Evolutionary conservation across 345 rosid genomes (phyloP).

Genomic region (Lagerstroemia speciosa): DNA sequence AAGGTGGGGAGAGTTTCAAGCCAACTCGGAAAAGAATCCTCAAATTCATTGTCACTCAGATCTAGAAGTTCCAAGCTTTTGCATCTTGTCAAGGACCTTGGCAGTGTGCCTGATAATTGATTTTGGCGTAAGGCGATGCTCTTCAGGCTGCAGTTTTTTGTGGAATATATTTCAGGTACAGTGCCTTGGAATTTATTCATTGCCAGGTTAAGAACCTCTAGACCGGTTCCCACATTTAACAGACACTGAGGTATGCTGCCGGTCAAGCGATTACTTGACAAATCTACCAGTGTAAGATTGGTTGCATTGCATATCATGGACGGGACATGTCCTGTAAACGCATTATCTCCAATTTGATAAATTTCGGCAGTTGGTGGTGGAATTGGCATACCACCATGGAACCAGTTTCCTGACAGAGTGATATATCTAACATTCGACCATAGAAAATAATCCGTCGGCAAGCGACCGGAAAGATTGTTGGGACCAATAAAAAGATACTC

Average conservation of each 20-base stretch:
- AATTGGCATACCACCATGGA: slow-evolving; percentile 3
- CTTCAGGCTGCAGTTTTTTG: not conserved
- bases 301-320: not conserved
- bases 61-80: slow-evolving; percentile 16
- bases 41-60: slow-evolving; percentile 19
- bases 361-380: not conserved
- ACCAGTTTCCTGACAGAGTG: slow-evolving; percentile 12
- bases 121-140: slow-evolving; percentile 17
- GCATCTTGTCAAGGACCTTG: slow-evolving; percentile 16
- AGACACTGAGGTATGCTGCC: slow-evolving; percentile 4
- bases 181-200: slow-evolving; percentile 16
- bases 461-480: slow-evolving; percentile 5
- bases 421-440: not conserved
- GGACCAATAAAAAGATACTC: not conserved
- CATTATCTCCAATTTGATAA: not conserved
- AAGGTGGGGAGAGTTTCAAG: slow-evolving; percentile 14
- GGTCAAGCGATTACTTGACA: slow-evolving; percentile 3
- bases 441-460: not conserved
- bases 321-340: not conserved
- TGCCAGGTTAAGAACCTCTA: slow-evolving; percentile 8
- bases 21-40: slow-evolving; percentile 22
- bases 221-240: not conserved
- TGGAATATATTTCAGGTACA: slow-evolving; percentile 3
- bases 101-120: slow-evolving; percentile 12
- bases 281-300: not conserved